Base-by-base conservation (phyloP, 192 early-diverging fungal genomes). In the Thoreauomyces humboldtii region DNA sequence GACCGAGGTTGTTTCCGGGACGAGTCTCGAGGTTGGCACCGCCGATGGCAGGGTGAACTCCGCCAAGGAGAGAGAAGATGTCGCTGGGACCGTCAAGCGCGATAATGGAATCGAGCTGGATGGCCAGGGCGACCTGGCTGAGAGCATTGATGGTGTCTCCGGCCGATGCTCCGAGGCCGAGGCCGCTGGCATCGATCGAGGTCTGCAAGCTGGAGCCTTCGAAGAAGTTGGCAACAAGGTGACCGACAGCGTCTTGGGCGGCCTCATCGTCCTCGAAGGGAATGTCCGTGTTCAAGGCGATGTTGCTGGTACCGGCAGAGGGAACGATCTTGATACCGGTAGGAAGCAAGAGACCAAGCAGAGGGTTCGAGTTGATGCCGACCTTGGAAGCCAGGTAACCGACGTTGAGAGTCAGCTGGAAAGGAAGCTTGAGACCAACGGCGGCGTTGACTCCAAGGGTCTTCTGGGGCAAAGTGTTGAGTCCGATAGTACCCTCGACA, bases 221-320 rank as follows among this genome's bases (percentile, higher is more conserved):
- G 43, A 73, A 62, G 42, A 69, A 69, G 57, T 73, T 69, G 65
- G 61, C 56, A 14, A 69, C 67, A 37, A 69, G 35, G 34, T 17
- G 44, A 14, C 60, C 72, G 50, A 73, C 61, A 31, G 66, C 35
- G 33, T 19, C 42, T 45, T 73, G 72, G 37, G 61, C 61, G 33
- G 28, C 31, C 36, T 58, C 66, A 25, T 63, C 61, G 19, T 73
- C 72, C 33, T 69, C 52, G 38, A 73, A 69, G 6, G 64, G 64
- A 32, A 66, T 66, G 14, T 22, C 21, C 3, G 64, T 57, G 35
- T 61, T 46, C 7, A 73, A 35, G 36, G 34, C 54, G 28, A 55
- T 25, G 25, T n/a, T 22, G 48, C 19, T 57, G 29, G 52, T 34
- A 17, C 47, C 51, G 12, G 33, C 67, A 14, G 21, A 11, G n/a